These are phyloP conservation scores for Trichosanthes truncata DNA, from an alignment of 306 rosid species.

Conservation along the genomic window DNA sequence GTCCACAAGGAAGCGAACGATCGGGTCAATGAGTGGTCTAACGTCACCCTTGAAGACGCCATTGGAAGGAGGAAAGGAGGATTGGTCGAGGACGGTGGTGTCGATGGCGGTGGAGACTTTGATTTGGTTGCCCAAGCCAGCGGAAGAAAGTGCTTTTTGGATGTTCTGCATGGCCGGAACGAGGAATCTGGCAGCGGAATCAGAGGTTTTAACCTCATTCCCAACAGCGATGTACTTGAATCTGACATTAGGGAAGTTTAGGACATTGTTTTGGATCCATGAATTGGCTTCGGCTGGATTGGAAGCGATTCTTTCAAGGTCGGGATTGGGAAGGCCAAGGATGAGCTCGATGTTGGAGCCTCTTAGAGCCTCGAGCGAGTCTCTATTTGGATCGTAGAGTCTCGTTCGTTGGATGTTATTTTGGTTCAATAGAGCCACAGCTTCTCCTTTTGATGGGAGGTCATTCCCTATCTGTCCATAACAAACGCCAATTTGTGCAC, in stretches of 20 bases:
- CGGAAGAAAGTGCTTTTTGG: background rate
- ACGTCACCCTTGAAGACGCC: background rate
- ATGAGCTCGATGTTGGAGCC: slow-evolving; percentile 20
- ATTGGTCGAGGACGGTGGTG: background rate
- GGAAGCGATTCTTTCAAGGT: background rate
- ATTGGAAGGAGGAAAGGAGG: slow-evolving; percentile 6
- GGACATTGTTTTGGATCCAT: no score
- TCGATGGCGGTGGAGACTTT: no score
- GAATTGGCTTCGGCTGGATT: background rate
- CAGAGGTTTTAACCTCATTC: no score
- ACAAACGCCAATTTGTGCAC: slow-evolving; percentile 20
- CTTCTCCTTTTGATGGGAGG: slow-evolving; percentile 15
- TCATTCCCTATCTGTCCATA: slow-evolving; percentile 17
- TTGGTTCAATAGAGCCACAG: slow-evolving; percentile 19
- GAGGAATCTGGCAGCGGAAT: no score
- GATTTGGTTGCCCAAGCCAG: no score
- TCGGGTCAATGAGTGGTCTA: background rate
- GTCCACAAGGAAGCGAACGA: no score
- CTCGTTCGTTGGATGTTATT: slow-evolving; percentile 19
- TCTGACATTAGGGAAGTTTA: no score
- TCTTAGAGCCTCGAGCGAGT: slow-evolving; percentile 16
- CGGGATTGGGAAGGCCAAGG: slow-evolving; percentile 12
- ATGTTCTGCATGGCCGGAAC: no score
- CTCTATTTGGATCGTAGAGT: slow-evolving; percentile 17
- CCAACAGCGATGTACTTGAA: no score